These are phyloP conservation scores for Podila minutissima DNA, from an alignment of 192 early-diverging fungal genomes.

Conservation along the genomic window DNA sequence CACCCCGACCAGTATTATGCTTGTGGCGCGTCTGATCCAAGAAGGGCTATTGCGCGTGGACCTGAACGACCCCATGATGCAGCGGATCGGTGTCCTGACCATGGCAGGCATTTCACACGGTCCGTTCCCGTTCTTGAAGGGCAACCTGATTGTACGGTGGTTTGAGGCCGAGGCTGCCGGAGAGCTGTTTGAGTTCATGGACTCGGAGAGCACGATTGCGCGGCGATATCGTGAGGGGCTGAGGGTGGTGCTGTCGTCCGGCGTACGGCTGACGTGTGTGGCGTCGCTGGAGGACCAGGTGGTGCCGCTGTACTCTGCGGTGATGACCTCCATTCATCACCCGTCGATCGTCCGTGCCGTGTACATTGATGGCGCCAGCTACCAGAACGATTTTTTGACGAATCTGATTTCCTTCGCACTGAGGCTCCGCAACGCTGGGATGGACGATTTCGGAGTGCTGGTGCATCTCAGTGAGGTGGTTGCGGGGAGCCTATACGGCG, in stretches of 20 bases:
- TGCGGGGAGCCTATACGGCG: conserved; percentile 87
- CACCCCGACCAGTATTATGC: conserved; percentile 84
- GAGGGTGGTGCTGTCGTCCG: conserved; percentile 68
- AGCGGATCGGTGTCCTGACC: conserved; percentile 81
- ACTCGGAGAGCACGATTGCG: conserved; percentile 74
- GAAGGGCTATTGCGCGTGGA: conserved; percentile 52
- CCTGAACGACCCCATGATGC: conserved; percentile 70
- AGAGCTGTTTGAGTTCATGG: conserved; percentile 96
- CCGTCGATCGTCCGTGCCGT: conserved; percentile 90
- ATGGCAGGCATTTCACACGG: conserved; percentile 96
- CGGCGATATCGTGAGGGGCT: conserved; percentile 78
- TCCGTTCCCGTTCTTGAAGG: conserved; percentile 84
- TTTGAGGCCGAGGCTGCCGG: conserved; percentile 91
- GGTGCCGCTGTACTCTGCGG: conserved; percentile 87
- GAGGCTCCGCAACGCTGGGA: conserved; percentile 85
- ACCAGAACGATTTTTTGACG: conserved; percentile 86
- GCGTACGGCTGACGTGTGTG: conserved; percentile 79
- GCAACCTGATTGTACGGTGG: conserved; percentile 87
- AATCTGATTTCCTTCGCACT: conserved; percentile 89
- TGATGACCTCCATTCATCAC: conserved; percentile 73
- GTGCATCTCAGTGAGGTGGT: conserved; percentile 88
- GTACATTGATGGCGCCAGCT: conserved; percentile 89
- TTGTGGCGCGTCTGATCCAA: conserved; percentile 79
- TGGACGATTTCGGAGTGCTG: conserved; percentile 88
- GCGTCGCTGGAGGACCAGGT: conserved; percentile 97